Conservation (phyloP, 75 land plant species). For the Pseudotsuga menziesii region DNA sequence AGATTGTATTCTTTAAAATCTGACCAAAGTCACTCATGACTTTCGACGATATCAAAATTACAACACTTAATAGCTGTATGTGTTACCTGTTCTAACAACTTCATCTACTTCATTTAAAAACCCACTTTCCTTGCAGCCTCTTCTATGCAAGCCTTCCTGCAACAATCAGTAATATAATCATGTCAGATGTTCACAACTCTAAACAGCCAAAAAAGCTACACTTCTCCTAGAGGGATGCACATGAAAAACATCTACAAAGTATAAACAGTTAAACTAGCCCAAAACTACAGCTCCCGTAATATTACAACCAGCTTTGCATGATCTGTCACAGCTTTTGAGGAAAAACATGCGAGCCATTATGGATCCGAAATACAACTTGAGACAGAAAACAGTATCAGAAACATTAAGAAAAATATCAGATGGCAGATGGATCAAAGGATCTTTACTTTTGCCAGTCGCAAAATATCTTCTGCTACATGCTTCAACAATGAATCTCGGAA, state of each 20-base stretch:
- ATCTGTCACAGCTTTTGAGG: background rate
- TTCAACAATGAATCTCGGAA: constrained; percentile 82
- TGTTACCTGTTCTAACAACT: constrained; percentile 73
- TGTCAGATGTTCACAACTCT: background rate
- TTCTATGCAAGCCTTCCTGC: constrained; percentile 86
- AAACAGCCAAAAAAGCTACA: background rate
- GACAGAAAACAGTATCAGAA: background rate
- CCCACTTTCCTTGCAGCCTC: constrained; percentile 93
- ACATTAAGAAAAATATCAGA: background rate
- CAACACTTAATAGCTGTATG: background rate
- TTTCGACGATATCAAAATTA: background rate
- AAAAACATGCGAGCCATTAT: background rate
- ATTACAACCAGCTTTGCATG: background rate
- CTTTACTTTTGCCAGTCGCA: constrained; percentile 69
- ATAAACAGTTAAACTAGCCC: background rate
- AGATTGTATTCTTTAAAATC: background rate
- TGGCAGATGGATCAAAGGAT: background rate
- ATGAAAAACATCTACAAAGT: background rate
- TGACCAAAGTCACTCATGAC: background rate
- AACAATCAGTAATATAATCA: constrained; percentile 5
- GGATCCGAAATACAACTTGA: background rate
- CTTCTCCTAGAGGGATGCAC: background rate
- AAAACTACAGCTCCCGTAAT: too few species aligned
- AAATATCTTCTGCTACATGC: constrained; percentile 88
- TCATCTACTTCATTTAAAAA: constrained; percentile 83